A percentile compares a stretch with the other conserved stretches of the same genome.
phyloP scores from a whole-genome alignment of 108 stramenopile genomes.

The Nitzschia sp. region DNA sequence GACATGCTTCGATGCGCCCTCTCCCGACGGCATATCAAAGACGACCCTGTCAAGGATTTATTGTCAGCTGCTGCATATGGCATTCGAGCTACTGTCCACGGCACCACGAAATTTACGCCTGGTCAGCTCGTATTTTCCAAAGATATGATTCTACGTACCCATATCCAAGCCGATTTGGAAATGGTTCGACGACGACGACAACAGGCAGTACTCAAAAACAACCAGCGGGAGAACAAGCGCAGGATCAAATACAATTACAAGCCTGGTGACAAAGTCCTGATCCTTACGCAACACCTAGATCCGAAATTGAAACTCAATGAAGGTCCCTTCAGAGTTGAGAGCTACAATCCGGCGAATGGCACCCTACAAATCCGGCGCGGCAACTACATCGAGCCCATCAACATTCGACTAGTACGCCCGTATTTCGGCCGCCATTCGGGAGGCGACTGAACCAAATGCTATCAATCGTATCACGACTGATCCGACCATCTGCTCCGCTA shows the following conservation, averaged over 20 bases:
- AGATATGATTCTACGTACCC: conserved; percentile 28
- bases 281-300: background rate
- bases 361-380: conserved; percentile 4
- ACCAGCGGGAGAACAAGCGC: too few relatives aligned
- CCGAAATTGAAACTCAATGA: background rate
- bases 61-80: background rate
- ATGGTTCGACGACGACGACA: background rate
- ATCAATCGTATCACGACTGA: too few relatives aligned
- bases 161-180: too few relatives aligned
- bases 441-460: too few relatives aligned
- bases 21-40: background rate
- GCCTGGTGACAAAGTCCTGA: background rate
- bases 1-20: conserved; percentile 19
- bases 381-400: conserved; percentile 4
- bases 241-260: background rate
- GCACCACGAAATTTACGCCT: conserved; percentile 20
- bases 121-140: conserved; percentile 30
- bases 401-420: conserved; percentile 2
- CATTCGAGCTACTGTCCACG: too few relatives aligned
- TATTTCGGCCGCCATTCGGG: too few relatives aligned
- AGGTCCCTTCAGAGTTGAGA: background rate
- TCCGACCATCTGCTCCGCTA: too few relatives aligned
- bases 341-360: background rate
- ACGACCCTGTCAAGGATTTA: background rate
- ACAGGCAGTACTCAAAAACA: background rate